Evolutionary conservation across 257 asterid species (phyloP).

Genomic region (Nicotiana benthamiana): DNA sequence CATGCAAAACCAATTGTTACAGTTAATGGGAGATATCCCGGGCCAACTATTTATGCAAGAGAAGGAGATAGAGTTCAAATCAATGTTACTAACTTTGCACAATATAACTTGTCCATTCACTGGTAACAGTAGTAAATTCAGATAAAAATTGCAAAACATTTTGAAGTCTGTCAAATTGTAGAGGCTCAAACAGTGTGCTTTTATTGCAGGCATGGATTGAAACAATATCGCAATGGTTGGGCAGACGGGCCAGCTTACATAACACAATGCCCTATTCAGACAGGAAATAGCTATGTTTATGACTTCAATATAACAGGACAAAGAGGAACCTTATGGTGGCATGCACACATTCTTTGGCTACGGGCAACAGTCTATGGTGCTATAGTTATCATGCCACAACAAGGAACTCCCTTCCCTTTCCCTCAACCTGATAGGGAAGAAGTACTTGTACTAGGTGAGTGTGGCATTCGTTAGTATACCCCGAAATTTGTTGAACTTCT

Average conservation of each 20-base stretch:
- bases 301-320: slow-evolving; percentile 61
- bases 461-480: background rate
- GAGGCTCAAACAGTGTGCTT: background rate
- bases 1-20: slow-evolving; percentile 62
- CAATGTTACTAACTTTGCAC: slow-evolving; percentile 54
- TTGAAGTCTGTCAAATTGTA: background rate
- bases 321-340: slow-evolving; percentile 73
- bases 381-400: slow-evolving; percentile 37
- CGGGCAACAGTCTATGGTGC: slow-evolving; percentile 62
- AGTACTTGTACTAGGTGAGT: slow-evolving; percentile 41
- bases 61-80: slow-evolving; percentile 50
- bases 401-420: slow-evolving; percentile 45
- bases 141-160: background rate
- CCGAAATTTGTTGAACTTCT: background rate
- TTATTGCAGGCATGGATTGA: slow-evolving; percentile 47
- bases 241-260: slow-evolving; percentile 63
- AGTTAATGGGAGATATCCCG: slow-evolving; percentile 52
- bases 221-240: slow-evolving; percentile 63
- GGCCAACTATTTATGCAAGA: slow-evolving; percentile 50
- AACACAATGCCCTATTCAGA: slow-evolving; percentile 59
- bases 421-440: slow-evolving; percentile 45
- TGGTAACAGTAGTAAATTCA: slow-evolving; percentile 24
- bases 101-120: slow-evolving; percentile 57
- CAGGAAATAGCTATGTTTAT: slow-evolving; percentile 42
- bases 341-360: slow-evolving; percentile 67